These are phyloP conservation scores for Citrus mangshanensis DNA, from an alignment of 345 rosid genomes.

Conservation along the genomic window DNA sequence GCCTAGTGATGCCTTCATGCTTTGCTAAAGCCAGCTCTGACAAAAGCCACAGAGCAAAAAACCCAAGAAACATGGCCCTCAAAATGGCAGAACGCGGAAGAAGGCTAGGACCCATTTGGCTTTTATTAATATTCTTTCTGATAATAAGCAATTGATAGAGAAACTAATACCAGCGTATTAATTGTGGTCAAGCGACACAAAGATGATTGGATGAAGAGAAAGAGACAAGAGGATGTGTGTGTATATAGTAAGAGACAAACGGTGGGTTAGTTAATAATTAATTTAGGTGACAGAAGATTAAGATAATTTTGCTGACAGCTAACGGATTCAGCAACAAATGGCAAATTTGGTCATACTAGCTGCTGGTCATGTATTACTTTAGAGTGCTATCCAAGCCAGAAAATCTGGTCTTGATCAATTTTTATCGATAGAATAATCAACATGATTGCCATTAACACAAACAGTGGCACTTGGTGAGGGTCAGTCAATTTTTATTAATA, in stretches of 20 bases:
- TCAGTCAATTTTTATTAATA: neutral
- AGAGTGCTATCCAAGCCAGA: conserved; percentile 31
- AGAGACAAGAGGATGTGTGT: conserved; percentile 2
- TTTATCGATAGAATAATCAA: neutral
- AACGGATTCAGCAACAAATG: conserved; percentile 2
- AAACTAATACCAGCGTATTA: neutral
- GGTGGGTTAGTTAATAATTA: conserved; percentile 15
- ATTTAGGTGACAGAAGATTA: conserved; percentile 30
- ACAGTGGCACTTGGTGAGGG: neutral
- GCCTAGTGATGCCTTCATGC: conserved; percentile 43
- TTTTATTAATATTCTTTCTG: neutral
- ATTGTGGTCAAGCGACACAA: too few relatives aligned
- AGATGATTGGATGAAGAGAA: conserved; percentile 15
- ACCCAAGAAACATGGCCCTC: conserved; percentile 10
- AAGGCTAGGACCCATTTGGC: conserved; percentile 19
- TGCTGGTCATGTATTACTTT: conserved; percentile 18
- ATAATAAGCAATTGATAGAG: neutral
- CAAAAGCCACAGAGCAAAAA: conserved; percentile 18
- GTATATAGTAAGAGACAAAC: conserved; percentile 18
- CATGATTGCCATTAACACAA: neutral
- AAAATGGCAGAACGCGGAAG: neutral
- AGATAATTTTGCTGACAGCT: conserved; percentile 1
- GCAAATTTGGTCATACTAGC: conserved; percentile 8
- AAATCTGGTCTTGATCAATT: neutral
- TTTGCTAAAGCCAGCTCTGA: conserved; percentile 28